Base-by-base conservation (phyloP, 352 stramenopile species). In the Phytophthora sp. region DNA sequence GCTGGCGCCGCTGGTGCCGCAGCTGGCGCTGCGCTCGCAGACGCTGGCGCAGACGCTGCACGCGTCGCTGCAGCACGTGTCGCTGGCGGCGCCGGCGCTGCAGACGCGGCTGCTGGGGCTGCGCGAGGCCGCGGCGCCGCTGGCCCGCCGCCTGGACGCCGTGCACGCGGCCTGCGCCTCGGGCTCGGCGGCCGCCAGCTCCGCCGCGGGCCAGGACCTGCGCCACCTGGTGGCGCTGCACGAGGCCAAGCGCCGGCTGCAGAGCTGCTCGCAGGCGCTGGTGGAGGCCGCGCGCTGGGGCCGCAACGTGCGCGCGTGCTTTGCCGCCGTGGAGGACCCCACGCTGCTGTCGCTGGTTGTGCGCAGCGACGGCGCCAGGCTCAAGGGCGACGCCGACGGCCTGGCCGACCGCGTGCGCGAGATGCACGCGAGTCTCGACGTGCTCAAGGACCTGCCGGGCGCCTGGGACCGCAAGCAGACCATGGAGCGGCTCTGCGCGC, bases 261-360 rank as follows among this genome's bases (percentile, higher is more conserved):
- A 87, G 37, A 69, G 76, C 37, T 93, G 84, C 56, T 86, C 80
- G 5, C 76, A 85, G 62, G 70, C 77, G 53, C 78, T 93, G n/a
- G 72, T 88, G 4, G 79, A 93, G 59, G 82, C 84, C 20, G 76
- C 80, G 17, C 70, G 70, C 24, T 93, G 84, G 84, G 77, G 76
- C 27, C 78, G 76, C 60, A 88, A 91, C 55, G 82, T 88, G 12
- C 79, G 81, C 26, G 44, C 66, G 8, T 89, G 83, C 54, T 76
- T 75, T 9, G 59, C 72, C 4, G 57, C 62, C 0, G 66, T 89
- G 20, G 83, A 92, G 18, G 74, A 85, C 37, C 62, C 70, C 21
- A 54, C 58, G 38, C 39, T 72, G 24, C 37, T 74, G 34, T 54
- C 38, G 4, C 28, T 59, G 18, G 55, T 49, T 13, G 32, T 67